Base-by-base conservation (phyloP, 768 basidiomycete genomes). In the Leccinum pellstonianum region DNA sequence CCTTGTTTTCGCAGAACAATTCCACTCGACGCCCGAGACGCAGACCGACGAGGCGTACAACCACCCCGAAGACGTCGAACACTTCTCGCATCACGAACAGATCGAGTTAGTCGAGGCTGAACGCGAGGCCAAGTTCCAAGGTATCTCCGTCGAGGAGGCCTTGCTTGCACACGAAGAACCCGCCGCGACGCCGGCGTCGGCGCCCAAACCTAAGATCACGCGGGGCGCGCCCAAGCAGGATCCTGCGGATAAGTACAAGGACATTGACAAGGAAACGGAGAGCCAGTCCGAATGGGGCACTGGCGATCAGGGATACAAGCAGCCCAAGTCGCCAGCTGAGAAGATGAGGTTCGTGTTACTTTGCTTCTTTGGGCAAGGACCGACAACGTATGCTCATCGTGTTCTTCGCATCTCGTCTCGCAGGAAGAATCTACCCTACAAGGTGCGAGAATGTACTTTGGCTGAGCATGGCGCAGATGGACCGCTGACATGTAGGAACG, bases 1-100 rank as follows among this genome's bases (percentile, higher is more conserved):
- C n/a, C 37, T 58, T 3, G 3, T 27, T 33, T 9, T 23, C 10
- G 14, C 23, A 93, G 92, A 98, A 77, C 77, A 92, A 75, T 97
- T 82, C 80, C 97, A 99, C 76, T 89, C 87, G 29, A 98, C 96
- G 37, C 95, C 95, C 0, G 97, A 98, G 72, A 98, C 96, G 0
- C 97, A 98, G 74, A 95, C 94, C 0, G 95, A 98, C 70, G 93
- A 93, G 65, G 83, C 95, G 0, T 99, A 98, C 76, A 89, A 70
- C 60, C 97, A 99, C 72, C 90, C 94, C 1, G 97, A 98, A 75
- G 93, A 94, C 73, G 58, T 89, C 50, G 95, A 95, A 66, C 96
- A 99, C 70, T 98, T 98, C 69, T 81, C 86, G 27, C 86, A 92
- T 55, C 96, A 98, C 71, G 91, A 90, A 64, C 67, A 75, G 4